A percentile compares a stretch with the other conserved stretches of the same genome.
Conservation (phyloP, 306 rosid genomes). For the Amphicarpaea edgeworthii region DNA sequence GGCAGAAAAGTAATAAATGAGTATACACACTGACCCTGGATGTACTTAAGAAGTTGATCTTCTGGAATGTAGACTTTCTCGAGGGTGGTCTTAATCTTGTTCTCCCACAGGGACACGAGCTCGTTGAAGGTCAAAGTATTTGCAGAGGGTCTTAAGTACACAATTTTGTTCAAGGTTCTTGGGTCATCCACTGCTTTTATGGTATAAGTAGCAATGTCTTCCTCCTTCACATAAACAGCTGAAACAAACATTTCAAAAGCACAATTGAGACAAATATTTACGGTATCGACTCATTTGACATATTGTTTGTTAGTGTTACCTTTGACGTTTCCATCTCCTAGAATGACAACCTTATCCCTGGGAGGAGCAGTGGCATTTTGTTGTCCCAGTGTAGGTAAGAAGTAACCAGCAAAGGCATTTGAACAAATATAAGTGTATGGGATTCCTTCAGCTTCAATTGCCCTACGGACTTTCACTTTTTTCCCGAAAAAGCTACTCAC, state of each 20-base stretch:
- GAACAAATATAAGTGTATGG: slow-evolving; percentile 42
- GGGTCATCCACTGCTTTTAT: slow-evolving; percentile 56
- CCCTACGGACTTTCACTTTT: slow-evolving; percentile 41
- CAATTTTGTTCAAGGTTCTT: slow-evolving; percentile 59
- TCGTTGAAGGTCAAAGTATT: slow-evolving; percentile 54
- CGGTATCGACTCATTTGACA: background rate
- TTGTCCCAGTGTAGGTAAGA: slow-evolving; percentile 44
- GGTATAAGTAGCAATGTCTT: slow-evolving; percentile 49
- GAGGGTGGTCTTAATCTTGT: slow-evolving; percentile 47
- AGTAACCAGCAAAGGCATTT: slow-evolving; percentile 48
- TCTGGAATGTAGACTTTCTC: slow-evolving; percentile 46
- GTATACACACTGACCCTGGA: slow-evolving; percentile 45
- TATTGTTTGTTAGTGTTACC: slow-evolving; percentile 26
- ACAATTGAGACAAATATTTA: background rate
- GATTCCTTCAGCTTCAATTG: slow-evolving; percentile 48
- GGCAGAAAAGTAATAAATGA: background rate
- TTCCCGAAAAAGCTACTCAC: background rate
- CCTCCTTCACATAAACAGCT: slow-evolving; percentile 46
- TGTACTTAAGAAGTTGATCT: slow-evolving; percentile 54
- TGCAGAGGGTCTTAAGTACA: slow-evolving; percentile 41
- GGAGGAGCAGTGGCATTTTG: slow-evolving; percentile 49
- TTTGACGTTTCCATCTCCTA: slow-evolving; percentile 58
- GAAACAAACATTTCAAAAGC: background rate
- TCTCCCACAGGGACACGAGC: slow-evolving; percentile 58
- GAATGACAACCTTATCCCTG: slow-evolving; percentile 51